phyloP scores from a whole-genome alignment of 2,329 filamentous ascomycete species.

The Phialophora macrospora region DNA sequence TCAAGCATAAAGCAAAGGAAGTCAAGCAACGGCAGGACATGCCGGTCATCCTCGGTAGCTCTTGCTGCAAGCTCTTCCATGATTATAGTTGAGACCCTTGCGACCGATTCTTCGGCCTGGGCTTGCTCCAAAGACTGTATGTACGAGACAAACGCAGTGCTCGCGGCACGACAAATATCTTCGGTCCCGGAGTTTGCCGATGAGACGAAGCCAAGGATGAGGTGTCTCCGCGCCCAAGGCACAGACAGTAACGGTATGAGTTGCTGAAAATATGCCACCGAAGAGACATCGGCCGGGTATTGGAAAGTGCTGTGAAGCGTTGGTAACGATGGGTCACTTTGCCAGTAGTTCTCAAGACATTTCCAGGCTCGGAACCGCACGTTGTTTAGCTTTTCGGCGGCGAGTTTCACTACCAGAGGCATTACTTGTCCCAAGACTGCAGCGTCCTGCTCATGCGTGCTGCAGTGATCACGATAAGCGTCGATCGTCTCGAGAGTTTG shows the following conservation, averaged over 20 bases:
- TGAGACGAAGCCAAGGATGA: slow-evolving; percentile 52
- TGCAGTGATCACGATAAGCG: slow-evolving; percentile 41
- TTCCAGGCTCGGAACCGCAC: slow-evolving; percentile 66
- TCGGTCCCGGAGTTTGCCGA: slow-evolving; percentile 54
- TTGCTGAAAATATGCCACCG: slow-evolving; percentile 50
- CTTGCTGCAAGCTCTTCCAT: slow-evolving; percentile 57
- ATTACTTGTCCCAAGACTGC: slow-evolving; percentile 24
- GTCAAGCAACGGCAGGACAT: slow-evolving; percentile 76
- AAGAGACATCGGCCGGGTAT: slow-evolving; percentile 53
- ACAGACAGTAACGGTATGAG: slow-evolving; percentile 46
- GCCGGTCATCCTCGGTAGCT: slow-evolving; percentile 66
- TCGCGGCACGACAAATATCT: slow-evolving; percentile 50
- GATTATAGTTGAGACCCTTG: slow-evolving; percentile 57
- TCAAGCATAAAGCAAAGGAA: slow-evolving; percentile 78
- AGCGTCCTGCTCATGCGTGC: slow-evolving; percentile 3
- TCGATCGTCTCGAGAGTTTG: slow-evolving; percentile 74
- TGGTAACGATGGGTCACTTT: slow-evolving; percentile 3
- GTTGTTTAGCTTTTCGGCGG: slow-evolving; percentile 87
- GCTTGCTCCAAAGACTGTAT: slow-evolving; percentile 22
- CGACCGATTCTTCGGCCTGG: slow-evolving; percentile 10
- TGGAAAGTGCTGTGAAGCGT: slow-evolving; percentile 41
- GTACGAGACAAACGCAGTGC: slow-evolving; percentile 49
- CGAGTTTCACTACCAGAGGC: slow-evolving; percentile 66
- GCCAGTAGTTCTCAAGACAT: slow-evolving; percentile 50
- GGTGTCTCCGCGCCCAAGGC: slow-evolving; percentile 46